Evolutionary conservation across 495 filamentous ascomycete genomes (phyloP), one percentile per base, ranked within the genome.

Genomic region (Podospora anserina): DNA sequence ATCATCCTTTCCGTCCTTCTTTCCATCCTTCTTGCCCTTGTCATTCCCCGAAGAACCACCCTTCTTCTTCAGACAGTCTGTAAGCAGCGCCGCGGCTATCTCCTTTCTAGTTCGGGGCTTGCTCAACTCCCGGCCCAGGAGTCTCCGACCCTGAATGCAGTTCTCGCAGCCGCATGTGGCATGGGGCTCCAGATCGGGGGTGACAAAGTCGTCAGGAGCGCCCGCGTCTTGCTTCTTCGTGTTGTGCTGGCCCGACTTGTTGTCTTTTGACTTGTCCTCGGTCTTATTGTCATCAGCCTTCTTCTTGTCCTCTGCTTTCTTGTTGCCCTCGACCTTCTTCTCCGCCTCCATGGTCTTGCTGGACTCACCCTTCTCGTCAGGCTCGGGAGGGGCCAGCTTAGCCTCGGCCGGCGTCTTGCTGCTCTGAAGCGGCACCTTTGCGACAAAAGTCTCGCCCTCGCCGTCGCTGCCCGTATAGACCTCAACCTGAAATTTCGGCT

Each of bases 231-330:
- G 69, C 19, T 61, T 66, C 26, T n/a, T 68, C 69, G 32, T 57
- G 30, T 67, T 65, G 39, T 28, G 57, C 23, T 59, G n/a, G 4
- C 65, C 62, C 3, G 66, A 34, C 18, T 69, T 66, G 20, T 20
- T 58, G 16, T 19, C n/a, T 58, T 70, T 73, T 18, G 70, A 65
- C 55, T 69, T 19, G 4, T 67, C 54, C 16, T 69, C 53, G 7
- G 15, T 65, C n/a, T 18, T 55, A 27, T 34, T 54, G 20, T 54
- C 9, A 19, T 64, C 26, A 16, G 20, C 34, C 30, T 44, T 32
- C 20, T 63, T 49, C 15, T 63, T 32, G 20, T n/a, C 32, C 5
- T 30, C 6, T 6, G 49, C 27, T 2, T 13, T 20, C 34, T 18
- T 64, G 19, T 56, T 55, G n/a, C 28, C 23, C 23, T 66, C 54